phyloP scores from a whole-genome alignment of 345 rosid genomes.

The Xanthoceras sorbifolium region DNA sequence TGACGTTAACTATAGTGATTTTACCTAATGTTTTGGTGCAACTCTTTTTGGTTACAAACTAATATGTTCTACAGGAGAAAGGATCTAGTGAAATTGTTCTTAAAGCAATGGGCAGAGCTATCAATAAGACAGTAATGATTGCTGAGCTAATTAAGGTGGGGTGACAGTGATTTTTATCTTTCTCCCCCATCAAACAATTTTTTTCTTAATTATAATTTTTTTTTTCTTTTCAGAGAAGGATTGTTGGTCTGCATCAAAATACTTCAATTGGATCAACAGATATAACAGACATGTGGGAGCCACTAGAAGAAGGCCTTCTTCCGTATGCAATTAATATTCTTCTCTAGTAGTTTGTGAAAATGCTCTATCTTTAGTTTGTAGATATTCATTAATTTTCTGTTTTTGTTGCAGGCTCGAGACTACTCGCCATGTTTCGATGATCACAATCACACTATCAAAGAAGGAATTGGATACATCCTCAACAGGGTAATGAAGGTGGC shows the following conservation, averaged over 20 bases:
- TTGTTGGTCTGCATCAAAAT: slow-evolving; percentile 77
- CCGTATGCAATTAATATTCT: slow-evolving; percentile 46
- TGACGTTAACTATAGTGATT: neutral
- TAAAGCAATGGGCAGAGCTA: slow-evolving; percentile 86
- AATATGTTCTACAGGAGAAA: slow-evolving; percentile 46
- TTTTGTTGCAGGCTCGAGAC: slow-evolving; percentile 29
- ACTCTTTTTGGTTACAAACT: neutral
- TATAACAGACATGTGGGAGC: slow-evolving; percentile 88
- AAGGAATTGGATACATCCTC: slow-evolving; percentile 36
- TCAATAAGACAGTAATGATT: slow-evolving; percentile 73
- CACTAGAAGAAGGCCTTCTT: slow-evolving; percentile 78
- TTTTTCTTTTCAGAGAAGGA: slow-evolving; percentile 59
- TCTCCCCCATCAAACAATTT: neutral
- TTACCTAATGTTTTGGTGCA: neutral
- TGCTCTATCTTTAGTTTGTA: neutral
- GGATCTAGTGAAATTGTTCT: slow-evolving; percentile 61
- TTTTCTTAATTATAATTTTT: neutral
- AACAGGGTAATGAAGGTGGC: slow-evolving; percentile 30
- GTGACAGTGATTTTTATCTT: neutral
- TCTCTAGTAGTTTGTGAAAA: neutral
- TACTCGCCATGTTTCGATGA: slow-evolving; percentile 37
- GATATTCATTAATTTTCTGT: slow-evolving; percentile 17
- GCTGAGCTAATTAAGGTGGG: slow-evolving; percentile 66
- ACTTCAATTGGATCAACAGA: slow-evolving; percentile 81
- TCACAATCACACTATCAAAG: slow-evolving; percentile 35